Evolutionary conservation across 2,329 filamentous ascomycete genomes (phyloP).

Genomic region (Trichoderma gracile): DNA sequence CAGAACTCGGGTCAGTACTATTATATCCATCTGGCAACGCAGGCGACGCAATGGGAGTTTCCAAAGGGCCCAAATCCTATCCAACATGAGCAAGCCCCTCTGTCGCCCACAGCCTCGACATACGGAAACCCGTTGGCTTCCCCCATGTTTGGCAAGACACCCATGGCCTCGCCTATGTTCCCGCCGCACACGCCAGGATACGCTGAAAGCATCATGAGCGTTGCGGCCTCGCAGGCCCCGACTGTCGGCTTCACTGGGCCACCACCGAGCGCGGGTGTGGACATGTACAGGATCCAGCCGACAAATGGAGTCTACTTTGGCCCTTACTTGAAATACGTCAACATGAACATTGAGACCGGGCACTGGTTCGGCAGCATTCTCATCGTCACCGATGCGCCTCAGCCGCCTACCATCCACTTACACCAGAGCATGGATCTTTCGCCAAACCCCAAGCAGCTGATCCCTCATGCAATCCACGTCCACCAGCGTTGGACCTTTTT

Average conservation of each 20-base stretch:
- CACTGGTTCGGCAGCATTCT: constrained; percentile 92
- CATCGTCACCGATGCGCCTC: constrained; percentile 84
- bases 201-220: constrained; percentile 81
- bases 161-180: constrained; percentile 74
- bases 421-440: constrained; percentile 88
- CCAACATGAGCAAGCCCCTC: constrained; percentile 75
- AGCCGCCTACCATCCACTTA: constrained; percentile 94
- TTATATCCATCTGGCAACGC: constrained; percentile 93
- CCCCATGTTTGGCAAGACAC: constrained; percentile 60
- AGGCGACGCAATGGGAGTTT: constrained; percentile 98
- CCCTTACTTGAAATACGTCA: constrained; percentile 90
- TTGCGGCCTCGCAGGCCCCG: constrained; percentile 71
- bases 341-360: constrained; percentile 93
- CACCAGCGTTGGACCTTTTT: constrained; percentile 97
- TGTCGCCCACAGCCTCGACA: constrained; percentile 78
- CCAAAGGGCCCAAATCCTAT: constrained; percentile 92
- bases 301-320: constrained; percentile 98
- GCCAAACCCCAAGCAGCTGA: constrained; percentile 85
- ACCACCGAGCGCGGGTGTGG: constrained; percentile 84
- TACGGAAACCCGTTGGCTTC: constrained; percentile 74
- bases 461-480: constrained; percentile 76
- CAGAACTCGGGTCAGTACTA: constrained; percentile 97
- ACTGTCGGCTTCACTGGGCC: constrained; percentile 83
- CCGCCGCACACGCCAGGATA: constrained; percentile 81
- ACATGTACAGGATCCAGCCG: constrained; percentile 89